Evolutionary conservation across 352 stramenopile genomes (phyloP), one percentile per base, ranked within the genome.

Genomic region (Phytophthora parvispora): DNA sequence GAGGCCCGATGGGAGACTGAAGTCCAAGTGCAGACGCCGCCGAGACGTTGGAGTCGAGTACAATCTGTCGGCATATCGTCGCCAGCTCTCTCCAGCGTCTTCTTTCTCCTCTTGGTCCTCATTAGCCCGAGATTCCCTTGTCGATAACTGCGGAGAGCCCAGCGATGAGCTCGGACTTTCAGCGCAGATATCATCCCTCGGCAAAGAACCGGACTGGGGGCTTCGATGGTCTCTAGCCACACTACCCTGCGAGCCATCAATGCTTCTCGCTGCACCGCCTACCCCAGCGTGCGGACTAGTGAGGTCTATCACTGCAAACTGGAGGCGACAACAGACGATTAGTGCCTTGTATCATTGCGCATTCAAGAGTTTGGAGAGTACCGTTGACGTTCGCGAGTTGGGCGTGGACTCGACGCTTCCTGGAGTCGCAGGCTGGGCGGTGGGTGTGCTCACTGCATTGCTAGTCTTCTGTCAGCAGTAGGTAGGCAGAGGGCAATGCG

Each of bases 221-320:
- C 32, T 63, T 2, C 25, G 67, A 16, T 28, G 13, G 25, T 49
- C 40, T 60, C 65, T 69, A 40, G 48, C 60, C 5, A 53, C 20
- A 31, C 49, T 66, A 36, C 32, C 52, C 27, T 32, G 52, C 13
- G 59, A 67, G 15, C 45, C 43, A 31, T 52, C 64, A 54, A n/a
- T 61, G 34, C 32, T 53, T 42, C 20, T 67, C 27, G 36, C 5
- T 40, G 40, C 51, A 43, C 43, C 34, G 15, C 16, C 63, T 12
- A 50, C 22, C 16, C 24, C 34, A 38, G 50, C 45, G 22, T 51
- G 61, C 22, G 85, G 76, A 63, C 81, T 89, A 7, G 83, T 91
- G 28, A 92, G 81, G 32, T 93, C 85, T 47, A 93, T 91, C 29
- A 91, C 61, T 43, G 70, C 60, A 69, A 38, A 60, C 69, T 66